Evolutionary conservation across 2,329 filamentous ascomycete genomes (phyloP).

Genomic region (Botrytis cinerea): DNA sequence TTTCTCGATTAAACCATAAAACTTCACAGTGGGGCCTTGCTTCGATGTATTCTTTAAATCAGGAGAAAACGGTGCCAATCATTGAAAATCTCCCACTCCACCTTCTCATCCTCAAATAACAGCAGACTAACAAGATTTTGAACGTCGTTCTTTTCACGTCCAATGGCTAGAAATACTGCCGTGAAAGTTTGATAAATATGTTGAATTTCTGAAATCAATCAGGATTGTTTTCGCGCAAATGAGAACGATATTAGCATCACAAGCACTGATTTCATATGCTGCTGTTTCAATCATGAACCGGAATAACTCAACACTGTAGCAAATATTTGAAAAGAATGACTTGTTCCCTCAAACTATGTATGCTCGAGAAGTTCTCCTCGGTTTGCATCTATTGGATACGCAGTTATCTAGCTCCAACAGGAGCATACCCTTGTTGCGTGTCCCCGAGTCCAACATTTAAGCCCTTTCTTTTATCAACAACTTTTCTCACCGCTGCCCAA

Average conservation of each 20-base stretch:
- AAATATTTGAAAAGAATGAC: neutral
- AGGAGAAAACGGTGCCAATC: neutral
- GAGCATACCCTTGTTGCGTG: slow-evolving; percentile 33
- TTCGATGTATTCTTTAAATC: neutral
- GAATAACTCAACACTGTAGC: neutral
- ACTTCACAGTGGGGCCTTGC: neutral
- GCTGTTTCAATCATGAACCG: neutral
- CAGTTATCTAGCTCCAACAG: slow-evolving; percentile 32
- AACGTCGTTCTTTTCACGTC: neutral
- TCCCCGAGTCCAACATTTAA: slow-evolving; percentile 33
- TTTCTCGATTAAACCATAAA: neutral
- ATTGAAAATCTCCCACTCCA: neutral
- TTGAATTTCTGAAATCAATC: neutral
- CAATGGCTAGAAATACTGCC: neutral
- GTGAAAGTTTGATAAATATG: neutral
- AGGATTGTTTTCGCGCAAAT: neutral
- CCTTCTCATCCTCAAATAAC: neutral
- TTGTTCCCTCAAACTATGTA: neutral
- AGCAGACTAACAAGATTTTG: neutral
- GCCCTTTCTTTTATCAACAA: slow-evolving; percentile 47
- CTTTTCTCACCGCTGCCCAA: slow-evolving; percentile 58
- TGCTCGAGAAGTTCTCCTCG: neutral
- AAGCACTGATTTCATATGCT: neutral
- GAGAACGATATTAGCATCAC: neutral
- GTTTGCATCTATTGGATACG: neutral